Conservation (phyloP, 2,329 filamentous ascomycete species). For the Paraphaeosphaeria minitans region DNA sequence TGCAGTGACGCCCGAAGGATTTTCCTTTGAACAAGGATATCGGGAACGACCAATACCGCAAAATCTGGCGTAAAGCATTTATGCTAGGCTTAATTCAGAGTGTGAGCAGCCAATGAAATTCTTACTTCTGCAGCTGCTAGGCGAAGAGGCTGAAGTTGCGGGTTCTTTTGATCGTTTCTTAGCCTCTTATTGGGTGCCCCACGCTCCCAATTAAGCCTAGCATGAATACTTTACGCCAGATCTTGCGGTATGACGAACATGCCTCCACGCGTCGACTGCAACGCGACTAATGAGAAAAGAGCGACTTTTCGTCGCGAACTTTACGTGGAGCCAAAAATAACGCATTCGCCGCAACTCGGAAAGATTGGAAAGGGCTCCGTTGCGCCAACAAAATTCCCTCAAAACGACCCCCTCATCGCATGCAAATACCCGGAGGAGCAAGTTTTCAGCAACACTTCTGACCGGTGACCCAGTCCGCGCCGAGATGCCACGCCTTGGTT, state of each 20-base stretch:
- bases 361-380: background rate
- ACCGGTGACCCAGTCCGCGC: background rate
- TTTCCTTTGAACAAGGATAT: background rate
- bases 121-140: too few species aligned
- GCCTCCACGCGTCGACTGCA: background rate
- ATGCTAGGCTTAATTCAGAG: too few species aligned
- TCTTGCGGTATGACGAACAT: background rate
- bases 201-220: too few species aligned
- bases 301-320: background rate
- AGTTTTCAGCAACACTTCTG: background rate
- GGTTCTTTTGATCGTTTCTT: too few species aligned
- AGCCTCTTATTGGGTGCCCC: too few species aligned
- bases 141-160: too few species aligned
- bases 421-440: background rate
- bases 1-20: constrained; percentile 5
- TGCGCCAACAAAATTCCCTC: background rate
- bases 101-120: too few species aligned
- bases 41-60: background rate
- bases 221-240: too few species aligned
- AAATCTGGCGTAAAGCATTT: too few species aligned
- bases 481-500: background rate
- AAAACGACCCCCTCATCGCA: background rate
- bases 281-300: background rate
- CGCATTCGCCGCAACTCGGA: background rate
- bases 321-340: background rate